Percentiles rank a stretch among this genome's conserved stretches.
Evolutionary conservation across 164 flowering plant genomes (phyloP).

Genomic region (Euptelea pleiosperma): DNA sequence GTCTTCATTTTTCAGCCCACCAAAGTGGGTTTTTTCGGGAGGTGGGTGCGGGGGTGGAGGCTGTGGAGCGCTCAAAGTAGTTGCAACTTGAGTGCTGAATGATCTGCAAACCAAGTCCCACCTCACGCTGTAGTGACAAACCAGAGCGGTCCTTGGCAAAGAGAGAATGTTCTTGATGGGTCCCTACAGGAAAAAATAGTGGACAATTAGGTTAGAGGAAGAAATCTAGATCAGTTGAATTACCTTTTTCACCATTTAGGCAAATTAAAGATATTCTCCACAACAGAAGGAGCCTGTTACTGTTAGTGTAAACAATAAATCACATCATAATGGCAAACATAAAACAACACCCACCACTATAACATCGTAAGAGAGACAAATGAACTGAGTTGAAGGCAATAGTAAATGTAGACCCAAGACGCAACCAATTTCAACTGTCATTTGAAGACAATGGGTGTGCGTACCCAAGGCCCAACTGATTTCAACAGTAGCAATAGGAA

Average conservation of each 20-base stretch:
- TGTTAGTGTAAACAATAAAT: background rate
- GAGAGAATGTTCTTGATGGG: slow-evolving; percentile 60
- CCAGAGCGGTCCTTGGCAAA: slow-evolving; percentile 39
- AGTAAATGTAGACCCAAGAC: background rate
- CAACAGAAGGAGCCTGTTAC: background rate
- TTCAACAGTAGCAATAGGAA: too few species aligned
- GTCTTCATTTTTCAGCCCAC: slow-evolving; percentile 93
- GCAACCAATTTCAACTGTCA: too few species aligned
- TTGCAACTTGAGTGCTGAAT: slow-evolving; percentile 73
- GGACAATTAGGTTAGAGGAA: background rate
- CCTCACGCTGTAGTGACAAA: slow-evolving; percentile 27
- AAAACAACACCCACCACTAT: too few species aligned
- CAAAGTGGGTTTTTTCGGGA: slow-evolving; percentile 96
- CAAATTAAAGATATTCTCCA: too few species aligned
- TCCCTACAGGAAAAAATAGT: slow-evolving; percentile 39
- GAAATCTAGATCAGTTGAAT: background rate
- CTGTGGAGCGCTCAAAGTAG: slow-evolving; percentile 62
- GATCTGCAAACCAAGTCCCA: slow-evolving; percentile 41
- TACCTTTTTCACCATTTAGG: too few species aligned
- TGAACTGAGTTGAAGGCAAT: background rate
- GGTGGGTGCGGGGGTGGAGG: slow-evolving; percentile 96
- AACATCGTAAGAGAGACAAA: too few species aligned
- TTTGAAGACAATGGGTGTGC: too few species aligned
- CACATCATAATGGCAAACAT: too few species aligned
- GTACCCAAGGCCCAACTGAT: too few species aligned